Percentiles rank a stretch among this genome's conserved stretches.
phyloP scores from a whole-genome alignment of 2,329 filamentous ascomycete genomes.

The Huntiella abstrusa region DNA sequence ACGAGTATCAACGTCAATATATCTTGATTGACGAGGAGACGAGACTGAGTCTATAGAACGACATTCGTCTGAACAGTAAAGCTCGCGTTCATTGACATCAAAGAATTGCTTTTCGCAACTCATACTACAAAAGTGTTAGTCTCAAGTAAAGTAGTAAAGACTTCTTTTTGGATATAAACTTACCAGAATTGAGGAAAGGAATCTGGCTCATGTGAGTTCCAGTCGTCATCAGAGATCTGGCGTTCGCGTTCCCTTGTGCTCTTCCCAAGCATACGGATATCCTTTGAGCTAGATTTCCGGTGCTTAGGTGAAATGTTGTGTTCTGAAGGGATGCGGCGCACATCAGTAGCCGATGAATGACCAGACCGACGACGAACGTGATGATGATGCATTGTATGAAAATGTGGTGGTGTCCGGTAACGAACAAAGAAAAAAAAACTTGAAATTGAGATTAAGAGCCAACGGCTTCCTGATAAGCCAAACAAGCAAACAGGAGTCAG shows the following conservation, averaged over 20 bases:
- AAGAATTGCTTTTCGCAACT: constrained; percentile 48
- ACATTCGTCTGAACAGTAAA: constrained; percentile 47
- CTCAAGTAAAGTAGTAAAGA: background rate
- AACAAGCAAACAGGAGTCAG: constrained; percentile 1
- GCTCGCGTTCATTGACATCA: constrained; percentile 33
- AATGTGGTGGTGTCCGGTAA: background rate
- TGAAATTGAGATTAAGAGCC: no score
- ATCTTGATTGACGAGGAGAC: constrained; percentile 18
- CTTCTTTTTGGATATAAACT: constrained; percentile 18
- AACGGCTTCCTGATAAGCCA: background rate
- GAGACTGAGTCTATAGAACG: constrained; percentile 29
- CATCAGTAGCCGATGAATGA: constrained; percentile 35
- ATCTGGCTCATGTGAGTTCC: constrained; percentile 36
- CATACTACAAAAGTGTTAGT: constrained; percentile 28
- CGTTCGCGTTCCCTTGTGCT: constrained; percentile 31
- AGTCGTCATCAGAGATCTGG: constrained; percentile 24
- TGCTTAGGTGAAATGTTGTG: constrained; percentile 29
- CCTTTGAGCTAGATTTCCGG: constrained; percentile 23
- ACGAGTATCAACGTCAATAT: constrained; percentile 16
- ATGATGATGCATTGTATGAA: constrained; percentile 15
- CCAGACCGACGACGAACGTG: constrained; percentile 33
- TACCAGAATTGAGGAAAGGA: constrained; percentile 49
- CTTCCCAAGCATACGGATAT: constrained; percentile 29
- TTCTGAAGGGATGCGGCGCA: constrained; percentile 28
- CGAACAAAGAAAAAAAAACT: no score